A percentile compares a stretch with the other conserved stretches of the same genome.
phyloP scores from a whole-genome alignment of 108 stramenopile species.

The Cyclotella baltica region DNA sequence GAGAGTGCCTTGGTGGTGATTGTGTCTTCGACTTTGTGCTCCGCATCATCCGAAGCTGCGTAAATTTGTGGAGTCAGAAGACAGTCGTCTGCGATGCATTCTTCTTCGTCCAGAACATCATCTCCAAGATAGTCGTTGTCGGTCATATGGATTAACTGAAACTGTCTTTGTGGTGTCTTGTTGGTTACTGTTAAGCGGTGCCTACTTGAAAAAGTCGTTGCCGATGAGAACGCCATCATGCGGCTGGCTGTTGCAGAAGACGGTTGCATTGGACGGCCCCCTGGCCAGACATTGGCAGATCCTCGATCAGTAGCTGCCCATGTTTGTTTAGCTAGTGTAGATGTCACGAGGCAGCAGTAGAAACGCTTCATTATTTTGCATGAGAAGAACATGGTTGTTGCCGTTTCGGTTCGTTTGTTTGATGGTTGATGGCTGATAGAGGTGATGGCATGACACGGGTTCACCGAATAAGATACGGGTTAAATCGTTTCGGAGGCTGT shows the following conservation, averaged over 20 bases:
- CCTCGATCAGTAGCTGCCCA: neutral
- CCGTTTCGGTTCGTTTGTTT: neutral
- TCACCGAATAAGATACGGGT: neutral
- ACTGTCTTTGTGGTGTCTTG: too few relatives aligned
- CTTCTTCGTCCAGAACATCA: neutral
- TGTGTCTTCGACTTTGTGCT: constrained; percentile 24
- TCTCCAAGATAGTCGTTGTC: neutral
- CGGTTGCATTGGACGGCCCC: too few relatives aligned
- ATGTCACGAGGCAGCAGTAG: neutral
- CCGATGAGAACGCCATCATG: neutral
- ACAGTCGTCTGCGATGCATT: neutral
- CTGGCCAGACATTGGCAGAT: too few relatives aligned
- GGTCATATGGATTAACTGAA: too few relatives aligned
- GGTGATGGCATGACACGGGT: neutral
- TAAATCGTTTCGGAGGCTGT: neutral
- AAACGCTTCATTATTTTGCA: neutral
- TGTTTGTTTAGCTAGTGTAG: neutral
- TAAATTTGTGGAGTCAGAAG: constrained; percentile 40
- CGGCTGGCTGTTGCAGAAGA: neutral
- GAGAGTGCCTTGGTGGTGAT: constrained; percentile 18
- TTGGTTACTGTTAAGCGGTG: too few relatives aligned
- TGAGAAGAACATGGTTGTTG: too few relatives aligned
- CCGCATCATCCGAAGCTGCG: constrained; percentile 27
- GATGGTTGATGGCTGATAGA: neutral
- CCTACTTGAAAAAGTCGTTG: too few relatives aligned